phyloP scores from a whole-genome alignment of 2,329 filamentous ascomycete genomes.

The Aspergillus sp. region DNA sequence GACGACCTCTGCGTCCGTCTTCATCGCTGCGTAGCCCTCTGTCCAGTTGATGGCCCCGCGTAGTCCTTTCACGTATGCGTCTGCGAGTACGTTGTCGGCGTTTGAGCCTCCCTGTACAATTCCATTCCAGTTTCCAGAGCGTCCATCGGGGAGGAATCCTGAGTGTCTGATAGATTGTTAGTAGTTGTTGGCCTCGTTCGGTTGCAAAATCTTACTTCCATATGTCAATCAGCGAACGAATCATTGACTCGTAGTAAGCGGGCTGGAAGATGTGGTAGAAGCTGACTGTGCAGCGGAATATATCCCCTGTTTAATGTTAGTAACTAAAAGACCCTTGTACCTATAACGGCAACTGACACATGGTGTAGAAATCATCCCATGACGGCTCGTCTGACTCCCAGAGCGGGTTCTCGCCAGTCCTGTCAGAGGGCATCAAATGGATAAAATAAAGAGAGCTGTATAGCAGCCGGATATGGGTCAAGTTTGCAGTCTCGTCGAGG shows the following conservation, averaged over 20 bases:
- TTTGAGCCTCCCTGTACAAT: constrained; percentile 66
- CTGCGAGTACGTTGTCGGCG: constrained; percentile 69
- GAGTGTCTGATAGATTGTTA: constrained; percentile 31
- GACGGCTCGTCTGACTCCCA: constrained; percentile 67
- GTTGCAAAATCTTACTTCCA: constrained; percentile 54
- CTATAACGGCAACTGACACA: constrained; percentile 32
- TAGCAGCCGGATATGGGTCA: constrained; percentile 29
- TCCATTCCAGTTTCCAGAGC: constrained; percentile 67
- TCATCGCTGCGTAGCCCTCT: constrained; percentile 63
- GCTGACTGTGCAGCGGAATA: constrained; percentile 65
- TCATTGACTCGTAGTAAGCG: constrained; percentile 61
- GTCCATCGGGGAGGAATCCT: constrained; percentile 64
- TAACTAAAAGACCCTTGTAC: constrained; percentile 12
- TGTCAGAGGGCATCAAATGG: constrained; percentile 67
- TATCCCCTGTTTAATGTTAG: constrained; percentile 52
- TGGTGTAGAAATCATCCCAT: constrained; percentile 69
- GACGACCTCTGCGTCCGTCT: constrained; percentile 64
- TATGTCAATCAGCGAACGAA: constrained; percentile 67
- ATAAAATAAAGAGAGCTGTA: constrained; percentile 58
- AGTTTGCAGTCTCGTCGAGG: constrained; percentile 31
- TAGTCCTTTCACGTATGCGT: constrained; percentile 70
- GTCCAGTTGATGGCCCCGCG: constrained; percentile 64
- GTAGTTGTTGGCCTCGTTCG: background rate
- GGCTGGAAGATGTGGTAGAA: constrained; percentile 68
- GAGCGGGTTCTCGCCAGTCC: constrained; percentile 68